Base-by-base conservation (phyloP, 2,329 filamentous ascomycete species). In the Periconia sp. region DNA sequence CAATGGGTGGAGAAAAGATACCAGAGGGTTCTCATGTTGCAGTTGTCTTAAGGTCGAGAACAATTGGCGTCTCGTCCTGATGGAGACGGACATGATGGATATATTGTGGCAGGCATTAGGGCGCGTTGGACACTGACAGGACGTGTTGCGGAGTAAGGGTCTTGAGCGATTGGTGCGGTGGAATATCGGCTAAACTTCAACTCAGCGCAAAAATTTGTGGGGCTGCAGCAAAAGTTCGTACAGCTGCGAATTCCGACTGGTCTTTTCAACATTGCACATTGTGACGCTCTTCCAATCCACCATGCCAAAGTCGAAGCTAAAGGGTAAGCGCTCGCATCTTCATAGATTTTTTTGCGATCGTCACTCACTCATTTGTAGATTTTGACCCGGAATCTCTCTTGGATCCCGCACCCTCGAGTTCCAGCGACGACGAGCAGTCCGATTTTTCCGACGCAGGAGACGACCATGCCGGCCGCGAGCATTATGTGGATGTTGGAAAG, bases 11-110 rank as follows among this genome's bases (percentile, higher is more conserved):
- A 27, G 18, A 30, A 14, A 20, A 33, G 78, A 65, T 77, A 95
- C 92, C 70, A 96, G 75, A 3, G 92, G 92, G 62, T 96, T 97
- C 62, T 96, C 92, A 86, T 97, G 92, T 47, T 79, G 79, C 31
- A 88, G 55, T 45, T 63, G 54, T 8, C 65, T 58, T 27, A 74
- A 54, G 30, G 72, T 82, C 11, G 86, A 87, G 62, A 91, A 85
- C 35, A 80, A 63, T 52, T 77, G 76, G 63, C 70, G 70, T 52
- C 72, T 74, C 67, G 77, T 73, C 33, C 15, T 37, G 15, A 37
- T 37, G 11, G 33, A 37, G 33, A 37, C 60, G 27, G 43, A 45
- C 43, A 45, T 45, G 43, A 45, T 45, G 43, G 14, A 31, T n/a
- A 33, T 11, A 37, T 37, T 37, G 33, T 37, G 33, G 15, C 11